A percentile compares a stretch with the other conserved stretches of the same genome.
Conservation (phyloP, 345 rosid genomes). For the Kernera saxatilis region DNA sequence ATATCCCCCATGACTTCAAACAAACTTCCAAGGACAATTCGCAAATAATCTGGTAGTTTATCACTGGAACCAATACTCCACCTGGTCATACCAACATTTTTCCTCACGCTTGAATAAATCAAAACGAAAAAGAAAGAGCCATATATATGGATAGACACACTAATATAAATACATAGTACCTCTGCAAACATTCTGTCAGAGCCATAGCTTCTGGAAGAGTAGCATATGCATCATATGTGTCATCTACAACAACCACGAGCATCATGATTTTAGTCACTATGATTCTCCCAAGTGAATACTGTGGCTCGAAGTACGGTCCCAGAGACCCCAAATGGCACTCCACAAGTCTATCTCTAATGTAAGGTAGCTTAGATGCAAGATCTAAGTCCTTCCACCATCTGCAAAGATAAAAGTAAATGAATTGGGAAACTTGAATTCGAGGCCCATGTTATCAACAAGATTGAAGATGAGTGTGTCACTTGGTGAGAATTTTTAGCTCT, state of each 20-base stretch:
- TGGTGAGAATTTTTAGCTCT: conserved; percentile 3
- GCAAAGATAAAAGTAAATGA: not conserved
- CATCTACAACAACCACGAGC: not conserved
- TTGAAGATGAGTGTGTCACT: not conserved
- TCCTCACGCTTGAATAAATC: not conserved
- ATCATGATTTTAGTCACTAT: not conserved
- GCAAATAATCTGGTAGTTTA: conserved; percentile 1
- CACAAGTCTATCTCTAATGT: conserved; percentile 8
- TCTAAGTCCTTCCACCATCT: conserved; percentile 21
- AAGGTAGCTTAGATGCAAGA: conserved; percentile 2
- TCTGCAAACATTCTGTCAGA: not conserved
- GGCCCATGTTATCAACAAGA: not conserved
- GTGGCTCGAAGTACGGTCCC: conserved; percentile 12
- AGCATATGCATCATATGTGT: conserved; percentile 12
- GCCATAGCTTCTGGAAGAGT: not conserved
- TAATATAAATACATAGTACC: not conserved
- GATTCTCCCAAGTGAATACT: conserved; percentile 1
- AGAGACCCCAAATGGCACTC: not conserved
- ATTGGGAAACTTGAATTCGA: not conserved
- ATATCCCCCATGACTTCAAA: not conserved
- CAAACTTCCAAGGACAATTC: not conserved
- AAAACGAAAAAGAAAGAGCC: not conserved
- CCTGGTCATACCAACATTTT: not conserved
- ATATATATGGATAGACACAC: not conserved
- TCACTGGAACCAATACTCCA: not conserved